These are phyloP conservation scores for Euphorbia schlechtendalii DNA, from an alignment of 441 rosid genomes.

Conservation along the genomic window DNA sequence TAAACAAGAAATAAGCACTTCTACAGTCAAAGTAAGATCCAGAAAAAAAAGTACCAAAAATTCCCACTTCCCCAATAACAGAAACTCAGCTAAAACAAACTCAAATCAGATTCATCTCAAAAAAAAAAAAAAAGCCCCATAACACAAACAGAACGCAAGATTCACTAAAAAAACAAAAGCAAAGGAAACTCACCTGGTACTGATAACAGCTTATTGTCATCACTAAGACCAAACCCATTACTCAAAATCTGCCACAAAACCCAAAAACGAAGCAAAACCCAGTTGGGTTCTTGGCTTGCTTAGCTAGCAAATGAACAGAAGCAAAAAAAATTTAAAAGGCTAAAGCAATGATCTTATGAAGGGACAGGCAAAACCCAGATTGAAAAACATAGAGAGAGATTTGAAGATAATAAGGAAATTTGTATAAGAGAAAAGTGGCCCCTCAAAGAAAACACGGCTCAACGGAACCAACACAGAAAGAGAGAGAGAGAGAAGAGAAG, in stretches of 20 bases:
- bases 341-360: conserved; percentile 27
- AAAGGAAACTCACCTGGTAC: conserved; percentile 34
- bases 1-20: too few relatives aligned
- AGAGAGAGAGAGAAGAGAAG: neutral
- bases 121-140: too few relatives aligned
- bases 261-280: conserved; percentile 20
- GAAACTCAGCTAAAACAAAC: conserved; percentile 7
- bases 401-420: conserved; percentile 22
- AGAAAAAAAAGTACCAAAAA: conserved; percentile 1
- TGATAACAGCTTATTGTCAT: conserved; percentile 27
- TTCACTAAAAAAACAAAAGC: neutral
- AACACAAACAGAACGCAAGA: conserved; percentile 3
- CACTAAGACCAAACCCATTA: conserved; percentile 29
- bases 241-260: conserved; percentile 30
- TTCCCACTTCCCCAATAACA: conserved; percentile 5
- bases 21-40: conserved; percentile 32
- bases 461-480: conserved; percentile 2
- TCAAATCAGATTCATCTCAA: too few relatives aligned
- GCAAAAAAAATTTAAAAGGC: conserved; percentile 13
- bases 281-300: conserved; percentile 23
- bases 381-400: conserved; percentile 32
- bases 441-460: conserved; percentile 11
- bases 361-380: conserved; percentile 34
- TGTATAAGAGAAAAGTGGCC: conserved; percentile 8
- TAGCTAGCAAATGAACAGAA: conserved; percentile 9